Evolutionary conservation across 164 flowering plant species (phyloP), one percentile per base, ranked within the genome.

Genomic region (Malania oleifera): DNA sequence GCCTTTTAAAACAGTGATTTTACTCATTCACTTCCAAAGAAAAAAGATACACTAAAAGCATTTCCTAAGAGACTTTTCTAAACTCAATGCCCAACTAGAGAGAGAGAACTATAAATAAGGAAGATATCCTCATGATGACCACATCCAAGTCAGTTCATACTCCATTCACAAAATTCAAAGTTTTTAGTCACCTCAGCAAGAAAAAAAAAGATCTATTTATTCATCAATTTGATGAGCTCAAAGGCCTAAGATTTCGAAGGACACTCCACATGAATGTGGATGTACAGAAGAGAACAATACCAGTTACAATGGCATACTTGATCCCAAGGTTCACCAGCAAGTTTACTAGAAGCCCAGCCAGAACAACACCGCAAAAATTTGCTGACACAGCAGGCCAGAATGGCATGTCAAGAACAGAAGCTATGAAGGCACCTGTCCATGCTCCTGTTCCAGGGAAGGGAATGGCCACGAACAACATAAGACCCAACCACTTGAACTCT

Each of bases 381-480:
- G 96, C 89, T 17, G 93, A 73, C 6, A 86, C 37, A 39, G 77
- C 99, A 39, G 85, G 57, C 99, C 93, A 93, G 63, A 90, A 88
- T 11, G 96, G 93, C 95, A 93, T 83, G 59, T 88, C 93, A 11
- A 93, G 85, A 54, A 93, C 58, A 8, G 97, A 87, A 52, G 97
- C 91, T 46, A 93, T 77, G 45, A 90, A 59, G 55, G 99, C 99
- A 44, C 96, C 99, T 2, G 97, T 86, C 97, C 97, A 90, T 17
- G 96, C 99, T 52, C 99, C 99, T 1, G 99, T 93, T 51, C 99
- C 97, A 39, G 97, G 99, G 41, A 93, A 93, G 31, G 97, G 99
- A 63, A 93, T 95, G 11, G 95, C 99, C 62, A 93, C 96, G 71
- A 93, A 93, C 52, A 93, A 77, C 99, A 93, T 90, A 46, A 93